Conservation (phyloP, 1,284 basidiomycete species). For the Cryptococcus sp. region DNA sequence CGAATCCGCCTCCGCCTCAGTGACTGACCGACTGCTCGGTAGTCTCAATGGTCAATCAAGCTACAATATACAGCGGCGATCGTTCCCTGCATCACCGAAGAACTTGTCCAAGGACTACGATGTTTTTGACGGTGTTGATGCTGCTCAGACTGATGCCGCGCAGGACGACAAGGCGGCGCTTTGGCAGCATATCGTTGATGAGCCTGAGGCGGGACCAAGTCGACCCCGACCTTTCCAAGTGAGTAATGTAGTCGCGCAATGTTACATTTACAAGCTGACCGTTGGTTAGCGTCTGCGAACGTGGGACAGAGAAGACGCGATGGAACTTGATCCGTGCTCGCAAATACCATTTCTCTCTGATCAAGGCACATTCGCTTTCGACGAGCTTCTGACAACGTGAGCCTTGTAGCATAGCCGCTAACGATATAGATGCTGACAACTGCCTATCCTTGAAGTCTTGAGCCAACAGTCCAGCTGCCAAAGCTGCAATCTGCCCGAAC, state of each 20-base stretch:
- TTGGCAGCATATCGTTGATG: not conserved
- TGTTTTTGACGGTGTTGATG: too few relatives aligned
- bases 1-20: slow-evolving; percentile 26
- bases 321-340: not conserved
- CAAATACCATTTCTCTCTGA: slow-evolving; percentile 31
- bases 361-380: slow-evolving; percentile 26
- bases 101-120: too few relatives aligned
- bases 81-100: too few relatives aligned
- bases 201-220: slow-evolving; percentile 27
- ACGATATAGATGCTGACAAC: not conserved
- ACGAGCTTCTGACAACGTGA: slow-evolving; percentile 32
- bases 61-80: slow-evolving; percentile 3
- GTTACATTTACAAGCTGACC: not conserved
- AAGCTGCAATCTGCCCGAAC: slow-evolving; percentile 11
- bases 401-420: not conserved
- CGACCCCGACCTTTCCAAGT: slow-evolving; percentile 18
- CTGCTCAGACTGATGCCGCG: too few relatives aligned
- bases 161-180: too few relatives aligned
- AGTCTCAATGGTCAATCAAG: slow-evolving; percentile 14
- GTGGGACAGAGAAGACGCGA: slow-evolving; percentile 22
- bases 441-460: slow-evolving; percentile 9
- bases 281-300: slow-evolving; percentile 26
- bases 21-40: slow-evolving; percentile 26
- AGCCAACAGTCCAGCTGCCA: slow-evolving; percentile 23
- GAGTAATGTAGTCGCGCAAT: not conserved